Percentiles rank a stretch among this genome's conserved stretches.
phyloP scores from a whole-genome alignment of 2,329 filamentous ascomycete genomes.

The Xylariomycetidae sp. region DNA sequence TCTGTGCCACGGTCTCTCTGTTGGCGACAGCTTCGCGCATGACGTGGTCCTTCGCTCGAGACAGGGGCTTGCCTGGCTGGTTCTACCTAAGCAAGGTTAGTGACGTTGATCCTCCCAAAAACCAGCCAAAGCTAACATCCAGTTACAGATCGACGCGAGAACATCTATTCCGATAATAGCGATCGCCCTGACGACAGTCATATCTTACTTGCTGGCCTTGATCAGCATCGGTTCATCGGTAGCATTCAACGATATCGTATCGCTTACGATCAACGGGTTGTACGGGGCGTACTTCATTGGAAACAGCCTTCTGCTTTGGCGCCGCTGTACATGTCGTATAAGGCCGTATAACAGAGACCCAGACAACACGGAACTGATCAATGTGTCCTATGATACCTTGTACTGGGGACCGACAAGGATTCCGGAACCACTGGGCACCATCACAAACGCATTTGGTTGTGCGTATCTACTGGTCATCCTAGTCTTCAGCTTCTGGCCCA shows the following conservation, averaged over 20 bases:
- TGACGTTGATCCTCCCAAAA: too few relatives aligned
- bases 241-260: conserved; percentile 9
- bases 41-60: conserved; percentile 43
- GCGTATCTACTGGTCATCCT: conserved; percentile 6
- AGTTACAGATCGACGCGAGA: conserved; percentile 2
- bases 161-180: conserved; percentile 8
- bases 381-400: conserved; percentile 5
- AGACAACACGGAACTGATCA: not conserved
- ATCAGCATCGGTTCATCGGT: conserved; percentile 9
- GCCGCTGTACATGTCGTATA: conserved; percentile 1
- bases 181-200: conserved; percentile 5
- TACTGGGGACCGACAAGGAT: conserved; percentile 9
- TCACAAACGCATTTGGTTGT: conserved; percentile 9
- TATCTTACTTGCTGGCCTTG: conserved; percentile 7
- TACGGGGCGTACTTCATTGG: conserved; percentile 1
- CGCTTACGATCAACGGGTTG: conserved; percentile 3
- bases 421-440: conserved; percentile 5
- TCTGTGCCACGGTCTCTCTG: conserved; percentile 43
- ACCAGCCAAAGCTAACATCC: not conserved
- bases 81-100: conserved; percentile 7
- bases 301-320: conserved; percentile 1
- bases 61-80: conserved; percentile 9
- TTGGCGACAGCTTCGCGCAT: conserved; percentile 53
- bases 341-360: conserved; percentile 1
- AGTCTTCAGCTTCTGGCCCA: conserved; percentile 12